Conservation (phyloP, 2,329 filamentous ascomycete species). For the Daldinia sp. region DNA sequence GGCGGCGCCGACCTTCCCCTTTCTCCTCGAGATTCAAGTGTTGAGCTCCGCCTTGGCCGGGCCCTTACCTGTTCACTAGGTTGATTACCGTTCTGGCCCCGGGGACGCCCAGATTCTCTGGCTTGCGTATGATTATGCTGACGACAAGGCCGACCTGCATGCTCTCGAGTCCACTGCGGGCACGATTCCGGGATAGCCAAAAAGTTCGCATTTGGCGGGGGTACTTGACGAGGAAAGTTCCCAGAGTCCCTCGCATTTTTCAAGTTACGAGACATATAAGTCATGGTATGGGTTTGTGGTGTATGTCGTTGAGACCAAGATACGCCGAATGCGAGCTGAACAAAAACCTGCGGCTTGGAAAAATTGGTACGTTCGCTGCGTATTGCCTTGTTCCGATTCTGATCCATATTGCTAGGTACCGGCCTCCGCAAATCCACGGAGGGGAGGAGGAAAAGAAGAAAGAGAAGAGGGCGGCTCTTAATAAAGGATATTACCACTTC, state of each 20-base stretch:
- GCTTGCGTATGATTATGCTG: conserved; percentile 29
- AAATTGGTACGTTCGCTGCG: conserved; percentile 41
- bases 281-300: conserved; percentile 55
- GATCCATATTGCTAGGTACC: conserved; percentile 43
- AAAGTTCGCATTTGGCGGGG: conserved; percentile 57
- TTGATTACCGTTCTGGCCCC: conserved; percentile 26
- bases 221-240: conserved; percentile 56
- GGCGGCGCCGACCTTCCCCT: conserved; percentile 60
- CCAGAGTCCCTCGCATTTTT: conserved; percentile 51
- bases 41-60: conserved; percentile 31
- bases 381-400: conserved; percentile 37
- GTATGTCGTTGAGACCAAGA: conserved; percentile 57
- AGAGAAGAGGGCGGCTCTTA: conserved; percentile 11
- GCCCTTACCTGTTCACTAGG: conserved; percentile 23
- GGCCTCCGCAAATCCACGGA: conserved; percentile 38
- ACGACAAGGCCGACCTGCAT: conserved; percentile 30
- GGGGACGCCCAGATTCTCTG: conserved; percentile 35
- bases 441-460: conserved; percentile 7
- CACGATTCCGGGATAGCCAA: conserved; percentile 46
- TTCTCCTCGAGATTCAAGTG: conserved; percentile 45
- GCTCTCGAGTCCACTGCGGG: conserved; percentile 41
- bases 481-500: conserved; percentile 1
- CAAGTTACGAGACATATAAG: conserved; percentile 57
- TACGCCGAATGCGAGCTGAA: conserved; percentile 61
- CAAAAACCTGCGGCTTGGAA: conserved; percentile 55